These are phyloP conservation scores for Cenchrus fungigraminus DNA, from an alignment of 176 grass and related monocot genomes.

Conservation along the genomic window DNA sequence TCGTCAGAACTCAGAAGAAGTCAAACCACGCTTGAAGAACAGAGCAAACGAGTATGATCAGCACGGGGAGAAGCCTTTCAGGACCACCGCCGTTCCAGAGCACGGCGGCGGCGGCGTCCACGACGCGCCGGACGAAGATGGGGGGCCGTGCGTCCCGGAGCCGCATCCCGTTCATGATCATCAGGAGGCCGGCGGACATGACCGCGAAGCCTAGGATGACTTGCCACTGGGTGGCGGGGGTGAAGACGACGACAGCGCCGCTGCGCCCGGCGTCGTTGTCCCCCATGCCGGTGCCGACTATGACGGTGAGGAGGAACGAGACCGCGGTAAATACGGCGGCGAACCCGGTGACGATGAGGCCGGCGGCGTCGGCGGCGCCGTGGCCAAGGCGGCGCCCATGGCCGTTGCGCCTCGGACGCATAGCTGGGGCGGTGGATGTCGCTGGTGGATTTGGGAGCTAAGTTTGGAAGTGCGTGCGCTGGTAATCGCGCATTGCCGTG, in stretches of 20 bases:
- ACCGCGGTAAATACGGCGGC: neutral
- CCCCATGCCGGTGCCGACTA: neutral
- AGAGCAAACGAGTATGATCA: neutral
- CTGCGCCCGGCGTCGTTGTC: neutral
- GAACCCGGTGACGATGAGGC: neutral
- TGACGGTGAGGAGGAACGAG: neutral
- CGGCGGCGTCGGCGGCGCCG: neutral
- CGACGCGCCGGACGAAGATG: neutral
- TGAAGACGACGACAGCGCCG: neutral
- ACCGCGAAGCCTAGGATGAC: conserved; percentile 6
- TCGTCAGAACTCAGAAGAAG: conserved; percentile 20
- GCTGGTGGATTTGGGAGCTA: neutral
- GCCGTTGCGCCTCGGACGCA: neutral
- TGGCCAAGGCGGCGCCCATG: neutral
- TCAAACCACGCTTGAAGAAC: conserved; percentile 23
- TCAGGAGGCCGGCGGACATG: neutral
- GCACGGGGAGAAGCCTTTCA: neutral
- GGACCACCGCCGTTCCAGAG: neutral
- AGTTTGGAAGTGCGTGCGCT: neutral
- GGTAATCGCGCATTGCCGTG: no score
- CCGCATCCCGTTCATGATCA: conserved; percentile 21
- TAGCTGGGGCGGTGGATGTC: neutral
- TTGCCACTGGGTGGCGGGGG: neutral
- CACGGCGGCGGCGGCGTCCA: neutral
- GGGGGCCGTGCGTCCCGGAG: neutral